Evolutionary conservation across 176 grass and related monocot species (phyloP).

Genomic region (Triticum monococcum): DNA sequence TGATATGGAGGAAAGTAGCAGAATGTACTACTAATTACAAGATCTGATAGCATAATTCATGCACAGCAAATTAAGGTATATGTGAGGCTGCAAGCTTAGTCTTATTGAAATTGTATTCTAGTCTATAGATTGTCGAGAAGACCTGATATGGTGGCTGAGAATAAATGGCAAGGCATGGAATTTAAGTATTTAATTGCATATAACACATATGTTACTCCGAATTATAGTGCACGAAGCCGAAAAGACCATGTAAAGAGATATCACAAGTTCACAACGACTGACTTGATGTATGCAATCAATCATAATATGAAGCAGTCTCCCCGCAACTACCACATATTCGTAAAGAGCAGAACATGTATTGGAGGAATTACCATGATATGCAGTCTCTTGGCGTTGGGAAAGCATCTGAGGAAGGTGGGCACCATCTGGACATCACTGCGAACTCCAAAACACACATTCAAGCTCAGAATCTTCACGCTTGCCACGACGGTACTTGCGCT

Average conservation of each 20-base stretch:
- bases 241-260: background rate
- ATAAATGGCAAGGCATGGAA: no score
- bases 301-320: background rate
- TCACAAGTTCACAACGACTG: background rate
- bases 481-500: background rate
- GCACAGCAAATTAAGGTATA: background rate
- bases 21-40: background rate
- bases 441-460: background rate
- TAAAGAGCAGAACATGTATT: background rate
- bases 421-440: conserved; percentile 9
- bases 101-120: background rate
- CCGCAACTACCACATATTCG: background rate
- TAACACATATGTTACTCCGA: background rate
- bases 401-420: conserved; percentile 20
- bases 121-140: no score
- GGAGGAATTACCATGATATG: background rate
- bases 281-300: background rate
- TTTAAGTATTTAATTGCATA: no score
- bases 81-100: background rate
- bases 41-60: background rate
- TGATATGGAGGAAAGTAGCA: background rate
- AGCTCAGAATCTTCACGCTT: background rate
- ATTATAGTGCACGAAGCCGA: background rate
- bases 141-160: no score
- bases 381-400: conserved; percentile 1